Evolutionary conservation across 1,284 basidiomycete species (phyloP), one percentile per base, ranked within the genome.

Genomic region (Cryptococcus neoformans): DNA sequence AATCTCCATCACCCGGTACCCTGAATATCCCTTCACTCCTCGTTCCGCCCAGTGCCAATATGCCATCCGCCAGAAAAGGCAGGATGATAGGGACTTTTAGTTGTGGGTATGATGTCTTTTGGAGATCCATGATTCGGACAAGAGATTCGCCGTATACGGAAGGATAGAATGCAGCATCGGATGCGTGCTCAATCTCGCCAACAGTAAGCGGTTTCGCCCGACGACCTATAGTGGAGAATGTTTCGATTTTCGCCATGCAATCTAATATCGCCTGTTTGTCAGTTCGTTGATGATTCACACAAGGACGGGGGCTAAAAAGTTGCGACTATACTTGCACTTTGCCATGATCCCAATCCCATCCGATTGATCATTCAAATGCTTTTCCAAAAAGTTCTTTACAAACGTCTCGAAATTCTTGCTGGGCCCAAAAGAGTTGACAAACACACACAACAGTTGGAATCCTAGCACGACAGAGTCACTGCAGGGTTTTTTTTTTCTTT

Each of bases 131-230:
- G 61, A 91, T 87, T 17, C 85, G 85, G 62, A 89, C 87, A 8
- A 96, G 80, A 0, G 88, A 87, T 78, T 93, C 90, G 46, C 91
- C 91, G 69, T 95, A 96, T 0, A 90, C 92, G 1, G 89, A 92
- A 0, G 92, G 91, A 65, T 92, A 89, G 78, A 95, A 96, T 1
- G 92, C 92, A 35, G 90, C 90, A 68, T 93, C 90, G 48, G 89
- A 87, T 28, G 90, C 91, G 9, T 87, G 90, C 77, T 92, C 90
- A 54, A 95, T 93, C 77, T 95, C 92, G 12, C 86, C 82, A 10
- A 84, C 77, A 2, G 85, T 85, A 2, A 91, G 88, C 1, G 89
- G 82, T 66, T 91, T 90, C 0, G 90, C 89, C 62, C 90, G 80
- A 0, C 89, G 89, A 0, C 91, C 90, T 68, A 88, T 91, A 72